phyloP scores from a whole-genome alignment of 768 basidiomycete genomes.

The Tulasnella sp. region DNA sequence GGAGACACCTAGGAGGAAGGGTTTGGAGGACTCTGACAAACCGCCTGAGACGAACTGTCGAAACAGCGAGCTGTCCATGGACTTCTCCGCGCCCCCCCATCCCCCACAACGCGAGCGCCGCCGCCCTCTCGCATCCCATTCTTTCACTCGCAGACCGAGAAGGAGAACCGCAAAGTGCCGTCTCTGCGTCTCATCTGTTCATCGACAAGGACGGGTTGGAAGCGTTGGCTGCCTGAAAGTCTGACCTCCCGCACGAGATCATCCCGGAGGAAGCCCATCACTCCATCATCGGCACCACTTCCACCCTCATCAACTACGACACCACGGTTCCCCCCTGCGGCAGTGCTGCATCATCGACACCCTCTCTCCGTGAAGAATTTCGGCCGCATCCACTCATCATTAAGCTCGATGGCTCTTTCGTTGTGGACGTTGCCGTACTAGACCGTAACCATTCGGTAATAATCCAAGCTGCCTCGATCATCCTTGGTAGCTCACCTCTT shows the following conservation, averaged over 20 bases:
- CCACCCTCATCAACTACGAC: neutral
- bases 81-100: too few species aligned
- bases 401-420: conserved; percentile 55
- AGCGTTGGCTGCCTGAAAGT: neutral
- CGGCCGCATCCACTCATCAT: conserved; percentile 45
- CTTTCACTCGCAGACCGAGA: neutral
- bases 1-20: too few species aligned
- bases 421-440: conserved; percentile 85
- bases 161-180: neutral
- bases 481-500: neutral
- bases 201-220: neutral
- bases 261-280: too few species aligned
- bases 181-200: too few species aligned
- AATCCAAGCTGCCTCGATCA: neutral
- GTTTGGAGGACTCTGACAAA: too few species aligned
- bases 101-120: conserved; percentile 7
- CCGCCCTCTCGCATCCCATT: neutral
- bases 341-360: conserved; percentile 34
- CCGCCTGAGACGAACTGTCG: too few species aligned
- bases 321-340: neutral
- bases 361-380: conserved; percentile 54
- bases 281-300: neutral
- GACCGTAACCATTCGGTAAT: conserved; percentile 91
- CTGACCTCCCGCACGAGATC: neutral
- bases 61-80: too few species aligned